Evolutionary conservation across 2,329 filamentous ascomycete genomes (phyloP), one percentile per base, ranked within the genome.

Genomic region (Cercospora beticola): DNA sequence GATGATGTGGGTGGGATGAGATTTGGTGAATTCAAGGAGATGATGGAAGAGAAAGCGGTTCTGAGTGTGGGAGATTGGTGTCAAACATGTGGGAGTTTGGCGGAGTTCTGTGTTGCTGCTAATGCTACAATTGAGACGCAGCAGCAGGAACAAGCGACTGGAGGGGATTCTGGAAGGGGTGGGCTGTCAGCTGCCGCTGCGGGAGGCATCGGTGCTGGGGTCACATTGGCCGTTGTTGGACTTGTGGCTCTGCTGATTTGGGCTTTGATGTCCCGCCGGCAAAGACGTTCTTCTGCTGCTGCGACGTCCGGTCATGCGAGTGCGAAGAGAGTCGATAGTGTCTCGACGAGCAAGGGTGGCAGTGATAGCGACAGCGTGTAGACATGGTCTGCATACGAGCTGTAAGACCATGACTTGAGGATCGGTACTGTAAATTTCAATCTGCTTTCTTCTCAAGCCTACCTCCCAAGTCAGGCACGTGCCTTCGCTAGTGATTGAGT

Each of bases 1-100:
- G 59, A 40, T 81, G 1, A 83, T 81, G 2, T 28, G 1, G 49
- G 82, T 79, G 68, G 76, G 79, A 80, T 78, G 2, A 79, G 12
- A 9, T 63, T 63, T 58, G 65, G 26, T 1, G 49, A 28, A 14
- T 59, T 67, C 12, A 57, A n/a, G 28, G 36, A 62, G 23, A 28
- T 59, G 18, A 10, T 69, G 5, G 49, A 64, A 4, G 64, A 23
- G 1, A 26, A 28, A 28, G 64, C 67, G 4, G 60, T 69, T 21
- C 46, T 30, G 43, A 58, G 49, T 31, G 64, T 69, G 6, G 59
- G 59, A 1, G 52, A 58, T 9, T 69, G 67, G 67, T 66, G 67
- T 30, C 33, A 28, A 30, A 30, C 18, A 7, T 69, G 67, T 49
- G 64, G 54, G 10, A 52, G 58, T 36, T 10, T 49, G 12, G 65